phyloP scores from a whole-genome alignment of 768 basidiomycete species.

The Mycena albidolilacea region DNA sequence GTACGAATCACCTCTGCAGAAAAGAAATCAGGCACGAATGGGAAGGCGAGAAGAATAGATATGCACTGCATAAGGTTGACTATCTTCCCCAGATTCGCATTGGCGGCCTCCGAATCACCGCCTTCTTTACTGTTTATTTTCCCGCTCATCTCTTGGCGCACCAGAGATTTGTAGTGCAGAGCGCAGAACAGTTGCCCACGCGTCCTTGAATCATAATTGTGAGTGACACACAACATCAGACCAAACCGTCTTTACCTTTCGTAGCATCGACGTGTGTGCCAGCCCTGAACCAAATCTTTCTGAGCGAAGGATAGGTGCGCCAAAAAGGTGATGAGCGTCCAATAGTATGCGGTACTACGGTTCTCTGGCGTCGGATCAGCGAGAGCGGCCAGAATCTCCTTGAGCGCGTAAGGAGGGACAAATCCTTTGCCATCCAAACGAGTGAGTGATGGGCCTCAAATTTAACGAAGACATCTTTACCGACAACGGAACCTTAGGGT shows the following conservation, averaged over 20 bases:
- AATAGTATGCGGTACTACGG: conserved; percentile 66
- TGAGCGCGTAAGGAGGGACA: conserved; percentile 75
- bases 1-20: conserved; percentile 75
- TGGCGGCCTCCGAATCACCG: conserved; percentile 54
- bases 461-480: conserved; percentile 12
- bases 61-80: conserved; percentile 83
- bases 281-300: conserved; percentile 72
- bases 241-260: conserved; percentile 49
- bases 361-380: conserved; percentile 58
- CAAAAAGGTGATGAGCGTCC: conserved; percentile 72
- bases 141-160: conserved; percentile 70
- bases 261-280: conserved; percentile 79
- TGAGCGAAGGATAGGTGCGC: conserved; percentile 79
- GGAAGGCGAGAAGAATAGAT: conserved; percentile 18
- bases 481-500: conserved; percentile 47
- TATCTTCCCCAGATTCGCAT: conserved; percentile 78
- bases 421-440: conserved; percentile 60
- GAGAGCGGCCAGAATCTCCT: conserved; percentile 71
- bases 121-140: conserved; percentile 53
- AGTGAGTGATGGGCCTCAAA: conserved; percentile 5
- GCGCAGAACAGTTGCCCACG: conserved; percentile 80
- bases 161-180: conserved; percentile 78
- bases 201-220: conserved; percentile 55
- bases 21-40: conserved; percentile 20
- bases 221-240: background rate